Conservation (phyloP, 2,329 filamentous ascomycete species). For the Didymella exigua region DNA sequence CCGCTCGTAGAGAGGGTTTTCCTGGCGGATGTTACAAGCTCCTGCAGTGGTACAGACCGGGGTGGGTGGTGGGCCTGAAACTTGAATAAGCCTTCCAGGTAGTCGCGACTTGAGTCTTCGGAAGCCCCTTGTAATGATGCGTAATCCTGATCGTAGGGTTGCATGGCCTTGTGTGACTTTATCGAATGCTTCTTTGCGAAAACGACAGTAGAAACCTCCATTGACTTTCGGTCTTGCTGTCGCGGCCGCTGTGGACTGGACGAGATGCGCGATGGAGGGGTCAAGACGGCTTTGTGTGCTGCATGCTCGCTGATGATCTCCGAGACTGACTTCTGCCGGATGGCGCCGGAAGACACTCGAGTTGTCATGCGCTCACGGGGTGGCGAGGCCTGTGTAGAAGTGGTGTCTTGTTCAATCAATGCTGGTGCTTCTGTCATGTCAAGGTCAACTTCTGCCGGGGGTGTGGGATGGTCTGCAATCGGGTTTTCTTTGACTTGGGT, state of each 20-base stretch:
- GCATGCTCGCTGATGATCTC: slow-evolving; percentile 71
- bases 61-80: slow-evolving; percentile 63
- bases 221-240: slow-evolving; percentile 52
- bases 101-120: slow-evolving; percentile 59
- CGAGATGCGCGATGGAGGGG: slow-evolving; percentile 39
- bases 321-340: slow-evolving; percentile 73
- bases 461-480: slow-evolving; percentile 41
- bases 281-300: slow-evolving; percentile 51
- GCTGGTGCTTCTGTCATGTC: slow-evolving; percentile 40
- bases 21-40: slow-evolving; percentile 79
- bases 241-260: slow-evolving; percentile 36
- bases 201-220: slow-evolving; percentile 74
- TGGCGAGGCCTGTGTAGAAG: slow-evolving; percentile 33
- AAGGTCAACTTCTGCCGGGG: slow-evolving; percentile 43
- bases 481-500: slow-evolving; percentile 18
- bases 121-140: slow-evolving; percentile 54
- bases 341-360: slow-evolving; percentile 70
- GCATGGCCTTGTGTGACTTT: slow-evolving; percentile 37
- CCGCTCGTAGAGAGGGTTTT: slow-evolving; percentile 90
- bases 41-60: slow-evolving; percentile 62
- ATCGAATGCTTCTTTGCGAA: slow-evolving; percentile 68
- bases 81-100: slow-evolving; percentile 66
- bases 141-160: slow-evolving; percentile 48
- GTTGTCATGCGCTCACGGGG: slow-evolving; percentile 66
- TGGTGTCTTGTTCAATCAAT: slow-evolving; percentile 8